These are phyloP conservation scores for Auriculariales sp. DNA, from an alignment of 768 basidiomycete genomes.

Conservation along the genomic window DNA sequence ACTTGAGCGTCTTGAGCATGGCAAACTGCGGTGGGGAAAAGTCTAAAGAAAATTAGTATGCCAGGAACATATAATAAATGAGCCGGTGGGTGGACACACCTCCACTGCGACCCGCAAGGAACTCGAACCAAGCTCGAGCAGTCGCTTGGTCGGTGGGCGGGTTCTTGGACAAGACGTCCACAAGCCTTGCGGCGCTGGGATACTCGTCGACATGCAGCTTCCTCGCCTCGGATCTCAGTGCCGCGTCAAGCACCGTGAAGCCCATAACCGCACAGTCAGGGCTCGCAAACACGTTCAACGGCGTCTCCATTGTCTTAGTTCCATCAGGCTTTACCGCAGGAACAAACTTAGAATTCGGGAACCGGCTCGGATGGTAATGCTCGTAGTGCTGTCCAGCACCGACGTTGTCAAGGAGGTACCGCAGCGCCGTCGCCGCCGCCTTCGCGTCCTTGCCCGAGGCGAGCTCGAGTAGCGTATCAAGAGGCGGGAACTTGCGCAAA, in stretches of 20 bases:
- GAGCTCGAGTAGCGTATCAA: constrained; percentile 49
- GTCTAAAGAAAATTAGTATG: constrained; percentile 22
- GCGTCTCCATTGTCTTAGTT: constrained; percentile 37
- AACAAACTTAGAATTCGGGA: constrained; percentile 54
- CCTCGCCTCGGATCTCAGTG: constrained; percentile 32
- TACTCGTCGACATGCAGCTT: constrained; percentile 60
- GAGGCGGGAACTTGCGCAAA: constrained; percentile 49
- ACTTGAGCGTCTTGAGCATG: constrained; percentile 37
- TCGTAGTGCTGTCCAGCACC: constrained; percentile 41
- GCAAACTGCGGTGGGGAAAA: constrained; percentile 43
- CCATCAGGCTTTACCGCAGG: constrained; percentile 48
- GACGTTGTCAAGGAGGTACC: constrained; percentile 72
- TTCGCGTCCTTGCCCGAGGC: constrained; percentile 42
- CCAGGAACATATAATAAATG: neutral
- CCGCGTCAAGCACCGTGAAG: constrained; percentile 50
- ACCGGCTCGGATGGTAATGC: constrained; percentile 41
- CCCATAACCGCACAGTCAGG: constrained; percentile 57
- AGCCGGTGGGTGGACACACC: constrained; percentile 33
- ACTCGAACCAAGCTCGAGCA: constrained; percentile 53
- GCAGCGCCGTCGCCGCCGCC: constrained; percentile 48
- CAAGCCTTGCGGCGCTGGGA: constrained; percentile 47
- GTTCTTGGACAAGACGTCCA: constrained; percentile 41
- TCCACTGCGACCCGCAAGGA: constrained; percentile 46
- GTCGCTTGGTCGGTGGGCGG: constrained; percentile 39
- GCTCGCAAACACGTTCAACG: constrained; percentile 58